A percentile compares a stretch with the other conserved stretches of the same genome.
Conservation (phyloP, 2,329 filamentous ascomycete species). For the Fusarium stilboides region DNA sequence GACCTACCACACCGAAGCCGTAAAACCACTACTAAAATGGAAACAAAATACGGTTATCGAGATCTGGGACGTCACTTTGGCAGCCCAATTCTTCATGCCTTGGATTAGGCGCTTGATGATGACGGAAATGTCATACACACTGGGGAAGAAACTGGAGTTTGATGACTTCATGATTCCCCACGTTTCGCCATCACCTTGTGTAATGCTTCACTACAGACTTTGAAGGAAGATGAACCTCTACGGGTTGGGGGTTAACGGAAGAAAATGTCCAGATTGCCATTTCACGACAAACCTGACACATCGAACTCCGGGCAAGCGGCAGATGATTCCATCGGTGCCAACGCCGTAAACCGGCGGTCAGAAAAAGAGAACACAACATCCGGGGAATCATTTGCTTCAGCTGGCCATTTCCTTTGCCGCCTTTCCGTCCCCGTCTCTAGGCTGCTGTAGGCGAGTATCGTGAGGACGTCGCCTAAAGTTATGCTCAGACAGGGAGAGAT, state of each 20-base stretch:
- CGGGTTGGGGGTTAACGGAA: slow-evolving; percentile 25
- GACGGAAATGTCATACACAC: slow-evolving; percentile 14
- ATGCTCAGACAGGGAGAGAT: slow-evolving; percentile 13
- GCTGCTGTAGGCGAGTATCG: slow-evolving; percentile 19
- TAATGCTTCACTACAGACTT: not conserved
- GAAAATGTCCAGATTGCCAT: slow-evolving; percentile 12
- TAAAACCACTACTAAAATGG: slow-evolving; percentile 19
- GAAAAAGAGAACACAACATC: slow-evolving; percentile 8
- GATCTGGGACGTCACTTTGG: slow-evolving; percentile 41
- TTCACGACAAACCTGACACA: slow-evolving; percentile 26
- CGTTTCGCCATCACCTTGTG: slow-evolving; percentile 21
- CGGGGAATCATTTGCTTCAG: slow-evolving; percentile 17
- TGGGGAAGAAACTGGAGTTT: slow-evolving; percentile 44
- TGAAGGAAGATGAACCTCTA: slow-evolving; percentile 2
- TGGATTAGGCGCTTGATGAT: slow-evolving; percentile 24
- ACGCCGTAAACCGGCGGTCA: slow-evolving; percentile 35
- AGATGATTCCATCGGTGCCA: slow-evolving; percentile 8
- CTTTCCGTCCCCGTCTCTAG: slow-evolving; percentile 8
- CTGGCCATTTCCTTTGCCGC: slow-evolving; percentile 8
- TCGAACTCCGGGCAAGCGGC: slow-evolving; percentile 7
- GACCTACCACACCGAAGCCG: not conserved
- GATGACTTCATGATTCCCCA: slow-evolving; percentile 48
- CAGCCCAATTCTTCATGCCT: slow-evolving; percentile 20
- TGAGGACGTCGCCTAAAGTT: slow-evolving; percentile 12
- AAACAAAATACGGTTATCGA: slow-evolving; percentile 38